Base-by-base conservation (phyloP, 345 rosid species). In the Melaleuca quinquenervia region DNA sequence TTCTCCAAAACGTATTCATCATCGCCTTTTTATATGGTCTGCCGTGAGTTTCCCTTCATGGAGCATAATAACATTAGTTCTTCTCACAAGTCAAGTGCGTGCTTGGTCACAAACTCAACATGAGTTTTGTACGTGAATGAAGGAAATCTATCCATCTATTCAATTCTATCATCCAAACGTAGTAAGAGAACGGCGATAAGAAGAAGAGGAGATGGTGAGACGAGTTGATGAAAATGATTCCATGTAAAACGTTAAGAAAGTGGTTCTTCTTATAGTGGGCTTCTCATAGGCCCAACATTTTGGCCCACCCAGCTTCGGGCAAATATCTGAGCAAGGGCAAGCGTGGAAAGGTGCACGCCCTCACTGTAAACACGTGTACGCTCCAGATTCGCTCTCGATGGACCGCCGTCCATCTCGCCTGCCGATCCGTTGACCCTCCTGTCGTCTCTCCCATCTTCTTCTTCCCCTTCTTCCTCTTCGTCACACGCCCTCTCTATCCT, bases 41-140 rank as follows among this genome's bases (percentile, higher is more conserved):
- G 29, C 24, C 13, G 62, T 24, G 11, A 56, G 62, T 10, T n/a
- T 24, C 12, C 0, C 60, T 55, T 55, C 60, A 24, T 27, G n/a
- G 10, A 55, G 24, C 24, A 4, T 1, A 11, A 55, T 27, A 4
- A 55, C 60, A 22, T 55, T 26, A 9, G 10, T 11, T 9, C 24
- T 55, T 22, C 0, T n/a, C 60, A 0, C 6, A 13, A n/a, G 60
- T 55, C 2, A 2, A 1, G 60, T 55, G 27, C 8, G n/a, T 10
- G 60, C 60, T 55, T 55, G 24, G 60, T 1, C 24, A 55, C n/a
- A n/a, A n/a, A n/a, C n/a, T n/a, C 11, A 56, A 56, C 62, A 5
- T 56, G 5, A 56, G 62, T 56, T 26, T 1, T 56, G 12, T 24
- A 24, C 10, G 27, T 26, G 29, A 11, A 27, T 13, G 11, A 56